Conservation (phyloP, 2,329 filamentous ascomycete species). For the Aspergillus quadrilineatus region DNA sequence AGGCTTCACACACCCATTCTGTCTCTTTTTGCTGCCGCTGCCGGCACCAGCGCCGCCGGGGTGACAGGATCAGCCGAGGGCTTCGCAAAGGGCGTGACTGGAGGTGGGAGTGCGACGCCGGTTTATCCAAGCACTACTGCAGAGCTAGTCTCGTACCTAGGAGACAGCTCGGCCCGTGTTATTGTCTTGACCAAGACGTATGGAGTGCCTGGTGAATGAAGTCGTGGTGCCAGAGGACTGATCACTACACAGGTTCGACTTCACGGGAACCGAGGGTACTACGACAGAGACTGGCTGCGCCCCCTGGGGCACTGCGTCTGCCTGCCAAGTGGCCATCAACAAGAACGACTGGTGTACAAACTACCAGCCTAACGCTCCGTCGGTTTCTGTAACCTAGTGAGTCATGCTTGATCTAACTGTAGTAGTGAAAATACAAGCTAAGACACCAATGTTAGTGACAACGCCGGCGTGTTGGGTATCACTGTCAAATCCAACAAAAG, state of each 20-base stretch:
- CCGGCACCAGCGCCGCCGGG: conserved; percentile 8
- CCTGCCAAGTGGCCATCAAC: conserved; percentile 61
- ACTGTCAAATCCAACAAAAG: conserved; percentile 59
- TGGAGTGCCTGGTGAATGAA: not conserved
- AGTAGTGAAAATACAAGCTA: conserved; percentile 41
- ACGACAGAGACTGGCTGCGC: conserved; percentile 53
- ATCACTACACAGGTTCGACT: conserved; percentile 17
- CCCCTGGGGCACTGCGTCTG: conserved; percentile 55
- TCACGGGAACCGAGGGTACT: conserved; percentile 32
- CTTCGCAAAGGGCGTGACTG: conserved; percentile 57
- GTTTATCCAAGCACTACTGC: conserved; percentile 55
- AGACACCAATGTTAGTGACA: conserved; percentile 37
- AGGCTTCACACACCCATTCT: not conserved
- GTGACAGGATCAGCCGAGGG: conserved; percentile 43
- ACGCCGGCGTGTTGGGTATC: conserved; percentile 53
- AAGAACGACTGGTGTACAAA: conserved; percentile 57
- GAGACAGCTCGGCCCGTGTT: conserved; percentile 53
- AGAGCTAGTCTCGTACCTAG: conserved; percentile 61
- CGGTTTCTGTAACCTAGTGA: conserved; percentile 40
- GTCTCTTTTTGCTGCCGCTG: not conserved
- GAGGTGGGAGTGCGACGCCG: conserved; percentile 56
- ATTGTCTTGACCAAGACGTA: conserved; percentile 48
- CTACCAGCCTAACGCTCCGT: conserved; percentile 48
- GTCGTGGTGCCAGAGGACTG: not conserved
- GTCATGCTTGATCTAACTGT: not conserved